These are phyloP conservation scores for Paramecium tetraurelia DNA, from an alignment of 73 alveolate species.

Conservation along the genomic window DNA sequence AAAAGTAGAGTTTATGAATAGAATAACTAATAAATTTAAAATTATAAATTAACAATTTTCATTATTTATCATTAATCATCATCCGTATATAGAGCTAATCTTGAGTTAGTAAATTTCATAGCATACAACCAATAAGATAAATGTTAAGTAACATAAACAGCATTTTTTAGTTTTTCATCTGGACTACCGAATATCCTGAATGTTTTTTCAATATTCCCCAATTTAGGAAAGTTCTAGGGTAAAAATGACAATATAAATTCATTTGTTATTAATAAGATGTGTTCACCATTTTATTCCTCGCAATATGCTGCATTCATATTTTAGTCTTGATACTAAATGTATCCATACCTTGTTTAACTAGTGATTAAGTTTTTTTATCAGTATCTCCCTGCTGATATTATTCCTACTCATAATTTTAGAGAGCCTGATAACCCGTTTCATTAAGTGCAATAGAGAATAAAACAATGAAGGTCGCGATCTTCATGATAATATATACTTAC, in stretches of 20 bases:
- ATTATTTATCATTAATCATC: slow-evolving; percentile 44
- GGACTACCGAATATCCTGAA: slow-evolving; percentile 49
- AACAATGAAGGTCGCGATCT: slow-evolving; percentile 29
- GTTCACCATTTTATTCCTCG: slow-evolving; percentile 58
- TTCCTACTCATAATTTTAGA: background rate
- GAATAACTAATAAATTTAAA: too few species aligned
- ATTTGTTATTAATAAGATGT: slow-evolving; percentile 46
- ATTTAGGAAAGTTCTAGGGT: slow-evolving; percentile 21
- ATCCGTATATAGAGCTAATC: slow-evolving; percentile 58
- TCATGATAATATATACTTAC: background rate
- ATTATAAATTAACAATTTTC: background rate
- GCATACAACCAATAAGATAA: slow-evolving; percentile 61
- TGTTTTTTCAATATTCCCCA: slow-evolving; percentile 4
- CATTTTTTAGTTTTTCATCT: slow-evolving; percentile 57
- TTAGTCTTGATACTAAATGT: slow-evolving; percentile 1
- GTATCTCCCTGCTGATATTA: background rate
- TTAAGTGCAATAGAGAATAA: background rate
- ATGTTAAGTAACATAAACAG: slow-evolving; percentile 60
- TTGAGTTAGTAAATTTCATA: slow-evolving; percentile 51
- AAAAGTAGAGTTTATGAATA: background rate
- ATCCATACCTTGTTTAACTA: slow-evolving; percentile 9
- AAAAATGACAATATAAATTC: slow-evolving; percentile 53
- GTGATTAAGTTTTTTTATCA: background rate
- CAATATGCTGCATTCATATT: slow-evolving; percentile 10
- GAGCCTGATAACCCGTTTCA: slow-evolving; percentile 2